These are phyloP conservation scores for Irpex sp. DNA, from an alignment of 1,284 basidiomycete genomes.

Conservation along the genomic window DNA sequence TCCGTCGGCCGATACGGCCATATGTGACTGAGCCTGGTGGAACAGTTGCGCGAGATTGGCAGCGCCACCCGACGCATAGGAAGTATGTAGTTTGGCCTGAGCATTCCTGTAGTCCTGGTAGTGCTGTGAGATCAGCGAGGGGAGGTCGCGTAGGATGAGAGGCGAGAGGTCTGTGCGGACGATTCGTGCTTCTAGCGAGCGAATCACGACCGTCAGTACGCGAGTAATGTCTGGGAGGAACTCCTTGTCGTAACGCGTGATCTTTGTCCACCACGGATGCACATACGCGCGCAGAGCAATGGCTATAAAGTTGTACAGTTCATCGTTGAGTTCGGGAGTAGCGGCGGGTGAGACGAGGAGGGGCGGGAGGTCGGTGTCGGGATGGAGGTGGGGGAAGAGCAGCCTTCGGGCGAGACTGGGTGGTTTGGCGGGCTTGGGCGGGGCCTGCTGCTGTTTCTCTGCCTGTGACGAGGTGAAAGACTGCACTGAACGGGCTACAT, in stretches of 20 bases:
- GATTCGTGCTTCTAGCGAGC: slow-evolving; percentile 55
- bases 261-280: slow-evolving; percentile 78
- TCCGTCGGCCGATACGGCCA: slow-evolving; percentile 65
- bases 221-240: slow-evolving; percentile 68
- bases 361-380: slow-evolving; percentile 47
- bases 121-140: slow-evolving; percentile 66
- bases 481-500: slow-evolving; percentile 25
- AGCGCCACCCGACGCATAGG: slow-evolving; percentile 65
- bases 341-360: slow-evolving; percentile 41
- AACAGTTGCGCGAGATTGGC: slow-evolving; percentile 62
- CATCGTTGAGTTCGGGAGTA: slow-evolving; percentile 55
- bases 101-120: slow-evolving; percentile 72
- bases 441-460: slow-evolving; percentile 19
- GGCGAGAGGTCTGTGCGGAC: slow-evolving; percentile 50
- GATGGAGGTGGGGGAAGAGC: slow-evolving; percentile 58
- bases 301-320: slow-evolving; percentile 75
- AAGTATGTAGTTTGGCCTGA: slow-evolving; percentile 52
- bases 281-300: slow-evolving; percentile 74
- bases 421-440: slow-evolving; percentile 23
- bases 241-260: slow-evolving; percentile 79
- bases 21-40: slow-evolving; percentile 75
- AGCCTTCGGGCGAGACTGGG: slow-evolving; percentile 57
- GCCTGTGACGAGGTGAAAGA: slow-evolving; percentile 27
- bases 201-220: slow-evolving; percentile 57
- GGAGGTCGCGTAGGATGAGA: slow-evolving; percentile 58